Percentiles rank a stretch among this genome's conserved stretches.
Conservation (phyloP, 768 basidiomycete genomes). For the Tricholoma furcatifolium region DNA sequence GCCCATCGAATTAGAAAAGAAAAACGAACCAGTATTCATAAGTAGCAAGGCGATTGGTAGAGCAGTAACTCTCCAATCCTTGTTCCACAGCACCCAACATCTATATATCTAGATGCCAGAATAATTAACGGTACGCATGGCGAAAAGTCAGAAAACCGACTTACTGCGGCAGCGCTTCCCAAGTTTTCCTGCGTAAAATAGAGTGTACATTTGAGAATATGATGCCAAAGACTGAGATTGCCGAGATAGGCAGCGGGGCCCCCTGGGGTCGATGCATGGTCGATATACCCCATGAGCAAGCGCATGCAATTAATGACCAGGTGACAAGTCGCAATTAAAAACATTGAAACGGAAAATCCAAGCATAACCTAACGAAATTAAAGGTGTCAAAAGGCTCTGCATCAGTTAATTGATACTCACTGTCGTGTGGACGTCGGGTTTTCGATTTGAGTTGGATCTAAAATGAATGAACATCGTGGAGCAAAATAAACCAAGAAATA, state of each 20-base stretch:
- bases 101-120: constrained; percentile 2
- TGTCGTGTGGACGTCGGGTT: background rate
- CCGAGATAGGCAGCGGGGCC: constrained; percentile 10
- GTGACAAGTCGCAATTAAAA: constrained; percentile 9
- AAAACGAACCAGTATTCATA: constrained; percentile 1
- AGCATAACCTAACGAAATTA: constrained; percentile 5
- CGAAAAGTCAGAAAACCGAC: background rate
- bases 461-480: background rate
- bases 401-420: background rate
- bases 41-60: constrained; percentile 5
- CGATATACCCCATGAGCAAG: constrained; percentile 5
- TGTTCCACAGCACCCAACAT: constrained; percentile 10
- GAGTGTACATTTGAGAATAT: constrained; percentile 9
- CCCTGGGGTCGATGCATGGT: constrained; percentile 2
- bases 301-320: constrained; percentile 6
- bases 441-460: background rate
- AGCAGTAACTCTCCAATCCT: constrained; percentile 3
- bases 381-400: too few relatives aligned
- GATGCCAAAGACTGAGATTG: constrained; percentile 6
- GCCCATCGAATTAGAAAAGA: background rate
- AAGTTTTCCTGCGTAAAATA: constrained; percentile 11
- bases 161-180: constrained; percentile 8
- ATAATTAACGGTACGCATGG: background rate
- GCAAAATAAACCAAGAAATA: background rate
- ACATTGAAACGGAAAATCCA: constrained; percentile 4